Evolutionary conservation across 192 early-diverging fungal genomes (phyloP), one percentile per base, ranked within the genome.

Genomic region (Chytriomyces hyalinus): DNA sequence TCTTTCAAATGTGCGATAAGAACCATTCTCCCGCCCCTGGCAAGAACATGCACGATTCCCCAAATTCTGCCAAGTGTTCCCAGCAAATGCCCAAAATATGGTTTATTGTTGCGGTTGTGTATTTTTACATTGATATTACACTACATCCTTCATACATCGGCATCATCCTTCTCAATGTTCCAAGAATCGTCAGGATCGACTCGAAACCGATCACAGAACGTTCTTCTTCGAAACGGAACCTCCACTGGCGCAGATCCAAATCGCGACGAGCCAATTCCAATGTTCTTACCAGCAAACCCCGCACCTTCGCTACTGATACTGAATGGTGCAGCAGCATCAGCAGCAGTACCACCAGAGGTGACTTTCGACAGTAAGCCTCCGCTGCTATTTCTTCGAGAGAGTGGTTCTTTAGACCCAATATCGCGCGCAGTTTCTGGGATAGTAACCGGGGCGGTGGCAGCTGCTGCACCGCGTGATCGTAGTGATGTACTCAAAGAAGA

Each of bases 231-330:
- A 62, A 63, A 62, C 6, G 71, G 71, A 9, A 73, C 71, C 48
- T 73, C 71, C 28, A 73, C 46, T 44, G 71, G 71, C n/a, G 71
- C 71, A 13, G 59, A 62, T 60, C 60, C 59, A 63, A 62, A 51
- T 22, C 69, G 49, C 24, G 49, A 15, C 9, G 10, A 15, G 20
- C n/a, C 15, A 65, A 26, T 11, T 13, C 11, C 17, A 65, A 15
- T 1, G 15, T 43, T 43, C 20, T 26, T 1, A 65, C 13, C 2
- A 36, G 4, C 36, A 36, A 36, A 2, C 20, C 11, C 20, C 15
- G 3, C 36, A 65, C 63, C 63, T 15, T 26, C 13, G 11, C 26
- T 26, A 65, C 63, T 65, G 36, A 65, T 43, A 26, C 1, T 43
- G 63, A 65, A 13, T 15, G 63, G 24, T 13, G 63, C 15, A 65